Evolutionary conservation across 768 basidiomycete species (phyloP), one percentile per base, ranked within the genome.

Genomic region (Amyloporia xantha): DNA sequence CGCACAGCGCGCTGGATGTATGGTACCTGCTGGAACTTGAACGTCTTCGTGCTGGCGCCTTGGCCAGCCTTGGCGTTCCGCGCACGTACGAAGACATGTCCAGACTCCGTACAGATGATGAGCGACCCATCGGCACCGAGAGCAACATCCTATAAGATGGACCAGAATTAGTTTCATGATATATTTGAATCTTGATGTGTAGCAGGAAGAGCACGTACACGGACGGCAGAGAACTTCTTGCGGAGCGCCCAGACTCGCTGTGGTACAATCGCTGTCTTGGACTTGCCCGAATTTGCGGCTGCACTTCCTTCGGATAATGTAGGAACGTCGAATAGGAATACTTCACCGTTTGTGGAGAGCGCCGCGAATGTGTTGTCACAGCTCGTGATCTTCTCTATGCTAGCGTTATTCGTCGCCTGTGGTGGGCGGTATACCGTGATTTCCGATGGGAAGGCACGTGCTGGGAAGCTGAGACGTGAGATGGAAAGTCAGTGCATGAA

Each of bases 61-160:
- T 58, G 56, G 3, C 53, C 56, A 3, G 57, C 52, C 54, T 58
- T 55, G 17, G 53, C 40, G 36, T 50, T 54, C 23, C 91, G 78
- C 17, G 81, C 74, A 20, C 93, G 85, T 20, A 94, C 75, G 60
- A 86, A 97, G 26, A 95, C 93, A 58, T 97, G 93, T 0, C 95
- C 95, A 3, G 95, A 94, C 53, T 87, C 82, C 1, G 95, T 98
- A 67, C 91, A 96, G 40, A 98, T 76, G 61, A 96, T 84, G 59
- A 96, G 78, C 13, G 86, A 79, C 3, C 93, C 91, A 54, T 96
- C 92, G 1, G 82, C 71, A 17, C 91, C 91, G 12, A 97, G 72
- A 0, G 91, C 92, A 7, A 95, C 86, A 57, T 98, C 95, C 83
- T 86, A 53, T 27, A 5, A n/a, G n/a, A n/a, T n/a, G n/a, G 2